Percentiles rank a stretch among this genome's conserved stretches.
Conservation (phyloP, 169 alveolate species). For the Plasmodium vinckei region DNA sequence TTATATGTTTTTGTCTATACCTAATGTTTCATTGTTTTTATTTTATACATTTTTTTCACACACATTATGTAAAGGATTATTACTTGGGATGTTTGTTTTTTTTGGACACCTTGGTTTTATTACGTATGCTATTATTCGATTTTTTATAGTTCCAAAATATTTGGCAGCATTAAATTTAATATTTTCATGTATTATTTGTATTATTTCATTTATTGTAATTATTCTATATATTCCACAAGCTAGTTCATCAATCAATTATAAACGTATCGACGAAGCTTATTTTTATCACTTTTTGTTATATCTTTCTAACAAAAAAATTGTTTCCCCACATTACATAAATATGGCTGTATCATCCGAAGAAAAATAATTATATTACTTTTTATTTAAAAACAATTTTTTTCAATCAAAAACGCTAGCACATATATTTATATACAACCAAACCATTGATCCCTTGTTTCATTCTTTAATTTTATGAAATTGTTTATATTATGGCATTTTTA, state of each 20-base stretch:
- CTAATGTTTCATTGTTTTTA: constrained; percentile 18
- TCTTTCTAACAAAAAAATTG: background rate
- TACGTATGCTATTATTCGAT: constrained; percentile 1
- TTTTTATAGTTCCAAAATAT: background rate
- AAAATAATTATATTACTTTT: too few species aligned
- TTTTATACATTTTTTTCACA: constrained; percentile 14
- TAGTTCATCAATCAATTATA: constrained; percentile 9
- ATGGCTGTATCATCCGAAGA: background rate
- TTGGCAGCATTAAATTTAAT: constrained; percentile 3
- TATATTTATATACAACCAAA: background rate
- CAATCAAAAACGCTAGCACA: background rate
- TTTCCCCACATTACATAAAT: constrained; percentile 5
- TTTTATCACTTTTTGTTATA: constrained; percentile 21
- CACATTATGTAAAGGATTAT: constrained; percentile 21
- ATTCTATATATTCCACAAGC: constrained; percentile 35
- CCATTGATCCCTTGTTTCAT: too few species aligned
- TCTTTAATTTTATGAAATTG: too few species aligned
- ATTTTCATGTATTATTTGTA: constrained; percentile 37
- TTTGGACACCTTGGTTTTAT: constrained; percentile 28
- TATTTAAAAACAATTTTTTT: too few species aligned
- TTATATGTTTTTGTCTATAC: constrained; percentile 18
- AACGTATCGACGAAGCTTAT: constrained; percentile 1
- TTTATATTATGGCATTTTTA: too few species aligned
- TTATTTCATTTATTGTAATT: constrained; percentile 20
- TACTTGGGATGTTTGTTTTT: constrained; percentile 17